Evolutionary conservation across 2,329 filamentous ascomycete genomes (phyloP).

Genomic region (Paecilomyces sp.): DNA sequence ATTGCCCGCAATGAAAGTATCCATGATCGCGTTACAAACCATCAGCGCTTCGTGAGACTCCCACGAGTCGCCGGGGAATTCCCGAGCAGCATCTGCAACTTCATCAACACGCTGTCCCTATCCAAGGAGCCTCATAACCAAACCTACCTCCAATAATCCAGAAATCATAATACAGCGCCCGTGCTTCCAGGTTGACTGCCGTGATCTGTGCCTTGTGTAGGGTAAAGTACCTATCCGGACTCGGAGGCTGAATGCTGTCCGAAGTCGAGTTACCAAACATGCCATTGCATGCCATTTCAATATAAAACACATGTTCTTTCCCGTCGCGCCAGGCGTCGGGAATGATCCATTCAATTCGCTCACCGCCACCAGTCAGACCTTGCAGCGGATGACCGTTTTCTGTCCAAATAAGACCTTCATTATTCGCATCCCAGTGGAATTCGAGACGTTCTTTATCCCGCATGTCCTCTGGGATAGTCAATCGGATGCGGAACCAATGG

Average conservation of each 20-base stretch:
- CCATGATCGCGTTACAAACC: conserved; percentile 80
- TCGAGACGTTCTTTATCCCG: conserved; percentile 75
- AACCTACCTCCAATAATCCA: conserved; percentile 69
- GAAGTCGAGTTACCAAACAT: conserved; percentile 94
- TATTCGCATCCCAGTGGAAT: conserved; percentile 92
- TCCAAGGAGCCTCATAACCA: not conserved
- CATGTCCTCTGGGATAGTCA: conserved; percentile 70
- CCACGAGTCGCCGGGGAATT: conserved; percentile 83
- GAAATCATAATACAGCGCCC: conserved; percentile 80
- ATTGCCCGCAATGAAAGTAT: conserved; percentile 75
- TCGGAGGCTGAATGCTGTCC: conserved; percentile 80
- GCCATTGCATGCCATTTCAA: conserved; percentile 97
- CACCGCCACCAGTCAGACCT: conserved; percentile 81
- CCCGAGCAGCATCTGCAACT: conserved; percentile 67
- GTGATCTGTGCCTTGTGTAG: conserved; percentile 76
- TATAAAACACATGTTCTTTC: conserved; percentile 80
- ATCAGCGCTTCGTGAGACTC: conserved; percentile 81
- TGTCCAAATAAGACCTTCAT: conserved; percentile 91
- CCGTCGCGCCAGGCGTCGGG: conserved; percentile 76
- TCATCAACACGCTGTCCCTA: conserved; percentile 1
- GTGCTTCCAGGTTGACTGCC: conserved; percentile 77
- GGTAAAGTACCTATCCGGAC: conserved; percentile 73
- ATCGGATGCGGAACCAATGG: conserved; percentile 85
- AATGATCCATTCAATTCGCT: conserved; percentile 85
- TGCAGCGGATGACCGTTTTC: conserved; percentile 85